Percentiles rank a stretch among this genome's conserved stretches.
These are phyloP conservation scores for Hortiboletus flavorubellus DNA, from an alignment of 768 basidiomycete species.

Conservation along the genomic window DNA sequence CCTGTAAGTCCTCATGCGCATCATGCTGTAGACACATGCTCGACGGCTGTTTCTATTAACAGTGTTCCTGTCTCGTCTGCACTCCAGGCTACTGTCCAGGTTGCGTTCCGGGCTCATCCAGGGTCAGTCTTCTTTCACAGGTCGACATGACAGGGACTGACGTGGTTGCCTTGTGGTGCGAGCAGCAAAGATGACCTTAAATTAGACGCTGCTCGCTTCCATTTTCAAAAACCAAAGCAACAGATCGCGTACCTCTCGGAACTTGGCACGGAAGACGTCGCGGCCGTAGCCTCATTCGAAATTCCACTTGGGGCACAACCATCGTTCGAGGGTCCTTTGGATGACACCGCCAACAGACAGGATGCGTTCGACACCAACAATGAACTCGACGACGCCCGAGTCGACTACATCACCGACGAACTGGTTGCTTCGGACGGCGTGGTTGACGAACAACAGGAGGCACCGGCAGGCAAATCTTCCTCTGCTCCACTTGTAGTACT, in stretches of 20 bases:
- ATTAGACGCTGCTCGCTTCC: conserved; percentile 29
- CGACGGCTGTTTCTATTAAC: conserved; percentile 8
- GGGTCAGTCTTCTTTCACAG: conserved; percentile 32
- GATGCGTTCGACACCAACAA: conserved; percentile 21
- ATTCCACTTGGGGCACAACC: conserved; percentile 4
- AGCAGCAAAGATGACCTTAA: conserved; percentile 17
- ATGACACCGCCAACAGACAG: conserved; percentile 19
- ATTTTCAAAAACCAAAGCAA: conserved; percentile 29
- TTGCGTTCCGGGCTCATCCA: conserved; percentile 34
- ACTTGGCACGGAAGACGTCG: conserved; percentile 26
- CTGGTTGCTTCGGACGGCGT: not conserved
- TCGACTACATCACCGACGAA: not conserved
- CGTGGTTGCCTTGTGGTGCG: conserved; percentile 6
- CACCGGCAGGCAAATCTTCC: not conserved
- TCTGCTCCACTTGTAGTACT: conserved; percentile 17
- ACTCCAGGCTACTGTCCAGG: conserved; percentile 34
- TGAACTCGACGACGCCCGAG: not conserved
- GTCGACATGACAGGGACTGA: conserved; percentile 8
- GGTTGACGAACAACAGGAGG: not conserved
- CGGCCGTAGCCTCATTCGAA: conserved; percentile 30
- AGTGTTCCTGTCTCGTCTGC: conserved; percentile 15
- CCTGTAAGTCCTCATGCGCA: conserved; percentile 25
- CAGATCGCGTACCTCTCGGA: conserved; percentile 31
- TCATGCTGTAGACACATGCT: conserved; percentile 13
- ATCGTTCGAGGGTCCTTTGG: conserved; percentile 22